Evolutionary conservation across 768 basidiomycete genomes (phyloP), one percentile per base, ranked within the genome.

Genomic region (Hypholoma fasciculare): DNA sequence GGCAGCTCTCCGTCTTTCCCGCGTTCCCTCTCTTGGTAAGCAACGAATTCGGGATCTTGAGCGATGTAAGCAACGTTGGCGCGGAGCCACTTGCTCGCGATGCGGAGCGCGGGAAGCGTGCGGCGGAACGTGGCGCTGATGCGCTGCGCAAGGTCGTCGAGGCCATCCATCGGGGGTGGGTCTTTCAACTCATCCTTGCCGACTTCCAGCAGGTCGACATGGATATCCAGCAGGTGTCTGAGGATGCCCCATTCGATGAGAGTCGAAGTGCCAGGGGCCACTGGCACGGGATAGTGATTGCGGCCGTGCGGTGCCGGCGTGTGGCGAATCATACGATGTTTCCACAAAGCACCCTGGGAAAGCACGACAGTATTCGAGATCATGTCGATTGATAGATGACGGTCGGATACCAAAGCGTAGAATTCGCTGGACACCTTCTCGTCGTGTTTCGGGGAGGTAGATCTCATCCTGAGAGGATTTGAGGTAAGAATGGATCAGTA

Each of bases 121-220:
- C 97, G 82, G 49, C 96, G 81, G 60, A 98, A 89, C 12, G 83
- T 81, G 1, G 95, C 95, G 1, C 90, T 90, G 66, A 99, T 97
- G 20, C 82, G 81, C 70, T 90, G 88, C 4, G 90, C 91, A 12
- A 94, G 77, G 67, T 88, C 86, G 60, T 84, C 81, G 26, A 76
- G 74, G 3, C 69, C 76, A 58, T 88, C 87, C 62, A 81, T 76
- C 11, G 84, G 76, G 8, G 82, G 80, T 0, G 79, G 75, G 34
- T 83, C 83, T 50, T 78, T 74, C 12, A 94, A 78, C 65, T 94
- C 84, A 13, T 78, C 72, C 16, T 78, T 73, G 38, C 89, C 91
- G 30, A 91, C 78, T 63, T 87, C 78, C 38, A 95, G 74, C 26
- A 96, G 77, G 7, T 75, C 77, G 1, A 79, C 78, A 60, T 89